phyloP scores from a whole-genome alignment of 805 yeast genomes.

The Jamesozyma jinghongensis region DNA sequence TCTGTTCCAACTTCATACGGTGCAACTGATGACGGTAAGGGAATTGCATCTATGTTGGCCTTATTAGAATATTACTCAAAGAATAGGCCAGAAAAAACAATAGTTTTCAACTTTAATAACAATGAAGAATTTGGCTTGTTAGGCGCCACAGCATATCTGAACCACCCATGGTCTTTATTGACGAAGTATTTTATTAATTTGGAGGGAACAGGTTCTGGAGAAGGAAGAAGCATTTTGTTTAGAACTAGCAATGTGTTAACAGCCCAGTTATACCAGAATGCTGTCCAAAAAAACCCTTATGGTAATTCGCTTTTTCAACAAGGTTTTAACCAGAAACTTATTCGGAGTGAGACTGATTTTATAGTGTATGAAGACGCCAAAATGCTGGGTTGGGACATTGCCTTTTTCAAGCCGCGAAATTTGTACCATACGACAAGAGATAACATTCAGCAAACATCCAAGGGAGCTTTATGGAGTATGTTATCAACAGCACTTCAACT shows the following conservation, averaged over 20 bases:
- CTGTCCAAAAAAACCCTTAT: conserved; percentile 54
- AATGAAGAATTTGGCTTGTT: conserved; percentile 81
- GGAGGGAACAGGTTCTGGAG: conserved; percentile 89
- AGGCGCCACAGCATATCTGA: conserved; percentile 68
- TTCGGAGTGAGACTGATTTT: conserved; percentile 81
- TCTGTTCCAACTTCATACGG: conserved; percentile 83
- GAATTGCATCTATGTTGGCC: conserved; percentile 73
- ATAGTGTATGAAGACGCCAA: conserved; percentile 59
- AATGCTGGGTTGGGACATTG: conserved; percentile 79
- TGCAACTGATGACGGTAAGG: conserved; percentile 88
- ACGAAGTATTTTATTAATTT: conserved; percentile 64
- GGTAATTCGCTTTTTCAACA: conserved; percentile 77
- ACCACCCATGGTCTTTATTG: conserved; percentile 61
- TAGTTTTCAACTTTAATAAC: conserved; percentile 79
- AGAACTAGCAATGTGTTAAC: conserved; percentile 76
- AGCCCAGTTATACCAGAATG: conserved; percentile 44
- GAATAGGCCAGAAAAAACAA: conserved; percentile 55
- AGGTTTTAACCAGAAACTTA: conserved; percentile 65
- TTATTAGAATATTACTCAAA: conserved; percentile 43
- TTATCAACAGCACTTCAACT: conserved; percentile 59
- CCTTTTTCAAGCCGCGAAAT: conserved; percentile 78
- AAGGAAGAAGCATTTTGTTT: conserved; percentile 67
- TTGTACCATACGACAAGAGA: conserved; percentile 76
- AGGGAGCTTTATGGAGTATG: conserved; percentile 80
- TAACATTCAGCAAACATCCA: conserved; percentile 51